These are phyloP conservation scores for Clarireedia sp. DNA, from an alignment of 2,329 filamentous ascomycete genomes.

Conservation along the genomic window DNA sequence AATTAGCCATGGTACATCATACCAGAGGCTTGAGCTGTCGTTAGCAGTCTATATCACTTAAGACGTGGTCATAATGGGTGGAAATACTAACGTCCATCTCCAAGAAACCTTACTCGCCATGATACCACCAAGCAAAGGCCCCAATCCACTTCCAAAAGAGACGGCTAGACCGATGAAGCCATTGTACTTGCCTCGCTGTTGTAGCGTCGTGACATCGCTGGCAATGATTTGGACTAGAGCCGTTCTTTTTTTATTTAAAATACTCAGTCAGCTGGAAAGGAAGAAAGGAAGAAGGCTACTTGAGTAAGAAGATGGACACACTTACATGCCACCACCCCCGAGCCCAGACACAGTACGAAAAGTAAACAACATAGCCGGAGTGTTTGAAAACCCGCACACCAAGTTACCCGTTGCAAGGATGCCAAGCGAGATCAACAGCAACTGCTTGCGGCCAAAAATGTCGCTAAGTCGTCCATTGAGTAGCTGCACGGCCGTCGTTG, in stretches of 20 bases:
- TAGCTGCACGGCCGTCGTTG: conserved; percentile 10
- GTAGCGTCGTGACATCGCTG: conserved; percentile 8
- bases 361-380: conserved; percentile 2
- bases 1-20: conserved; percentile 16
- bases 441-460: conserved; percentile 12
- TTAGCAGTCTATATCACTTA: neutral
- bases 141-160: conserved; percentile 20
- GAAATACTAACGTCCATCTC: conserved; percentile 23
- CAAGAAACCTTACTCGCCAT: conserved; percentile 30
- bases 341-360: conserved; percentile 8
- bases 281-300: neutral
- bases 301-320: neutral
- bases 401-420: conserved; percentile 12
- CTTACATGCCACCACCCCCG: conserved; percentile 11
- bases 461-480: conserved; percentile 9
- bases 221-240: conserved; percentile 8
- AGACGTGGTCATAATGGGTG: neutral
- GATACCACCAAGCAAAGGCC: conserved; percentile 28
- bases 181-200: conserved; percentile 28
- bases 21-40: conserved; percentile 14
- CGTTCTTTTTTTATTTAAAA: neutral
- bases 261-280: neutral
- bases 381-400: conserved; percentile 9
- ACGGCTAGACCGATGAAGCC: conserved; percentile 25
- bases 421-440: neutral